Percentiles rank a stretch among this genome's conserved stretches.
These are phyloP conservation scores for Termitomyces sp. DNA, from an alignment of 768 basidiomycete species.

Conservation along the genomic window DNA sequence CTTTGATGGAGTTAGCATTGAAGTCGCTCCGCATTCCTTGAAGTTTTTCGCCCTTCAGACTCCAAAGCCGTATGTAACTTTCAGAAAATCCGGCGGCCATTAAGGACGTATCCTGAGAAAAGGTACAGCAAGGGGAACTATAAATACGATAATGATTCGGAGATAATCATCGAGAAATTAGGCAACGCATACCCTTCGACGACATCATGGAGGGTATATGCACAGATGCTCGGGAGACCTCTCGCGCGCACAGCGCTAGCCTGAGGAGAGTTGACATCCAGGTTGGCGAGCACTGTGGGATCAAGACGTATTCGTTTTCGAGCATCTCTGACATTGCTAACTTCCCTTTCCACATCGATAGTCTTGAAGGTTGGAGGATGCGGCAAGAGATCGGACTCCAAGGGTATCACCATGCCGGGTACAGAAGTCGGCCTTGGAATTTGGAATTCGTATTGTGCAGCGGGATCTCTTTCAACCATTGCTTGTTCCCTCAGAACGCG, in stretches of 20 bases:
- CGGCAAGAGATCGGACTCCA: constrained; percentile 72
- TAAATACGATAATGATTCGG: background rate
- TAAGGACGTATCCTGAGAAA: constrained; percentile 87
- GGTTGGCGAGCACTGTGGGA: constrained; percentile 55
- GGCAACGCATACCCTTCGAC: constrained; percentile 76
- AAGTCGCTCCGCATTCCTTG: constrained; percentile 77
- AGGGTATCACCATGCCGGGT: constrained; percentile 59
- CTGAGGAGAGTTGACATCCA: constrained; percentile 59
- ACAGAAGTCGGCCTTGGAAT: constrained; percentile 44
- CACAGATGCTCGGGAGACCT: constrained; percentile 88
- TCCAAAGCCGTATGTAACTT: constrained; percentile 95
- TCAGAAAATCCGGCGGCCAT: constrained; percentile 96
- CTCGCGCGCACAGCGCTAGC: constrained; percentile 52
- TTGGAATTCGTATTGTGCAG: constrained; percentile 62
- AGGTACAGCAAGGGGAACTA: constrained; percentile 82
- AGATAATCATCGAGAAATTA: background rate
- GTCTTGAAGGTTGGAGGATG: constrained; percentile 81
- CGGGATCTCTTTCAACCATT: constrained; percentile 66
- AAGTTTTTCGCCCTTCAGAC: constrained; percentile 86
- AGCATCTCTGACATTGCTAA: constrained; percentile 83
- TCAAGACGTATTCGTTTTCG: constrained; percentile 91
- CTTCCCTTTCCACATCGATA: constrained; percentile 87
- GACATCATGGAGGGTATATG: constrained; percentile 92
- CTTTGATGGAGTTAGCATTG: constrained; percentile 57
- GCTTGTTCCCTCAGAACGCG: constrained; percentile 79